A percentile compares a stretch with the other conserved stretches of the same genome.
Evolutionary conservation across 129 eudicot genomes (phyloP).

Genomic region (Scalesia atractyloides): DNA sequence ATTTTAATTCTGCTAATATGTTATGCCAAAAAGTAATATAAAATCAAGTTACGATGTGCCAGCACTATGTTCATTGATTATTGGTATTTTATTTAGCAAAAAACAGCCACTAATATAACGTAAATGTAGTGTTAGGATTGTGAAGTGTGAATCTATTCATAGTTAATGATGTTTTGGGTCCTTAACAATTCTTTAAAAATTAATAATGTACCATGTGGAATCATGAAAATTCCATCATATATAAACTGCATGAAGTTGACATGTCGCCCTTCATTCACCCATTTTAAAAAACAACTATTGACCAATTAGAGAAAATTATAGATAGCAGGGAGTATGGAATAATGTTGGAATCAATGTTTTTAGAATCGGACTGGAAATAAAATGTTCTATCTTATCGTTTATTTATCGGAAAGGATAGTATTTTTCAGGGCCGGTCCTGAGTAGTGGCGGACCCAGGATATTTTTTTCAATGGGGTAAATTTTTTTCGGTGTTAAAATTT

Average conservation of each 20-base stretch:
- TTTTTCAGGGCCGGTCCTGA: too few species aligned
- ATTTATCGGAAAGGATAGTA: too few species aligned
- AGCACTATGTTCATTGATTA: background rate
- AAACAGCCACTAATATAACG: slow-evolving; percentile 15
- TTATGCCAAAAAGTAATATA: background rate
- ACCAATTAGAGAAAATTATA: background rate
- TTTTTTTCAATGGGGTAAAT: too few species aligned
- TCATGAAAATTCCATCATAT: slow-evolving; percentile 5
- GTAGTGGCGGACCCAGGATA: too few species aligned
- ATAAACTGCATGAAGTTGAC: slow-evolving; percentile 14
- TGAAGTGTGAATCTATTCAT: slow-evolving; percentile 24
- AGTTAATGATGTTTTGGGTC: slow-evolving; percentile 24
- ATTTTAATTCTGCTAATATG: background rate
- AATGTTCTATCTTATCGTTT: too few species aligned
- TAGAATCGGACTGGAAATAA: too few species aligned
- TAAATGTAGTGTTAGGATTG: slow-evolving; percentile 7
- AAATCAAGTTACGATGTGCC: background rate
- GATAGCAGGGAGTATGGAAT: too few species aligned
- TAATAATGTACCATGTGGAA: slow-evolving; percentile 16
- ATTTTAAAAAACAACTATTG: background rate
- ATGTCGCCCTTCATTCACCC: slow-evolving; percentile 2
- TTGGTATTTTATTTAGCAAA: background rate
- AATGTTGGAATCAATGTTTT: too few species aligned
- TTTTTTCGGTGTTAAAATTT: too few species aligned
- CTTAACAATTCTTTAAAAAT: slow-evolving; percentile 9